Percentiles rank a stretch among this genome's conserved stretches.
phyloP scores from a whole-genome alignment of 331 rosid species.

The Stylosanthes scabra region DNA sequence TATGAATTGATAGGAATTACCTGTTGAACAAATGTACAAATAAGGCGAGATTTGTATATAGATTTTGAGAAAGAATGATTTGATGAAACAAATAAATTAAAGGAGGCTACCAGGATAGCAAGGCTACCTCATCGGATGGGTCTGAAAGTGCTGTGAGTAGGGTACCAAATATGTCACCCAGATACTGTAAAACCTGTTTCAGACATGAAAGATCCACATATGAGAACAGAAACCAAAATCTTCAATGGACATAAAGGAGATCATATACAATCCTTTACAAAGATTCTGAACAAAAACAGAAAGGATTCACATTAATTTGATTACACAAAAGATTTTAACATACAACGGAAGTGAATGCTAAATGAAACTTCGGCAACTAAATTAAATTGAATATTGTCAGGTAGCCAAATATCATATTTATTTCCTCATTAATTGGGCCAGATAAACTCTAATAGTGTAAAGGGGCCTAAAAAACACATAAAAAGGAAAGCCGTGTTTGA shows the following conservation, averaged over 20 bases:
- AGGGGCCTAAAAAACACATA: conserved; percentile 25
- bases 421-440: conserved; percentile 4
- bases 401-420: conserved; percentile 16
- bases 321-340: not conserved
- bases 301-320: too few species aligned
- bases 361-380: not conserved
- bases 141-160: conserved; percentile 92
- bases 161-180: conserved; percentile 78
- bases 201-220: conserved; percentile 32
- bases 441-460: conserved; percentile 14
- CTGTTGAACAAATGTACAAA: conserved; percentile 7
- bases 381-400: not conserved
- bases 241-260: conserved; percentile 10
- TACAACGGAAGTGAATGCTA: not conserved
- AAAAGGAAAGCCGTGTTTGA: conserved; percentile 33
- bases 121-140: conserved; percentile 87
- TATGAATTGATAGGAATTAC: conserved; percentile 2
- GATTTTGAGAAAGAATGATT: conserved; percentile 29
- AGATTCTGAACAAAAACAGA: too few species aligned
- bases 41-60: conserved; percentile 19
- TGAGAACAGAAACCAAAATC: not conserved
- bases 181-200: conserved; percentile 74
- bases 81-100: conserved; percentile 20
- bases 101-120: conserved; percentile 30
- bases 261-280: not conserved